Conservation (phyloP, 225 moss, liverwort and hornwort species). For the Physcomitrellopsis africana region DNA sequence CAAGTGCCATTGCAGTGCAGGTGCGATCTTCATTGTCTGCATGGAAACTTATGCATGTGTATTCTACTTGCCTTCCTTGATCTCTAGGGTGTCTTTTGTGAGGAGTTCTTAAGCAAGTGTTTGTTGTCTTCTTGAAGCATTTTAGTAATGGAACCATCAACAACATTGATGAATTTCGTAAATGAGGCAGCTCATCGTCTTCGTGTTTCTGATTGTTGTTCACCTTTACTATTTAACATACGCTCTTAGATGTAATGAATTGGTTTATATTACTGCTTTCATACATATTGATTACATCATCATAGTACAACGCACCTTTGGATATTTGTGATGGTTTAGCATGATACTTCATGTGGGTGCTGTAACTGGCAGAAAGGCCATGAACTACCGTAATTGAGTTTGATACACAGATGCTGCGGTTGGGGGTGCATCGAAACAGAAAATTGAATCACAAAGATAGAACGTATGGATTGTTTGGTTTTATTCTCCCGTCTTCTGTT, state of each 20-base stretch:
- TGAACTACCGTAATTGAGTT: neutral
- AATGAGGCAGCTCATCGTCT: neutral
- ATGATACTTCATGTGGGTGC: neutral
- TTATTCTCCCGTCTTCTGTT: conserved; percentile 10
- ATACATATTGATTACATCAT: neutral
- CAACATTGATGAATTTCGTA: conserved; percentile 6
- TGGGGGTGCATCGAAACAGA: neutral
- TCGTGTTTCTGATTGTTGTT: neutral
- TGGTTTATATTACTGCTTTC: neutral
- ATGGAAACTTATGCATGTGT: conserved; percentile 14
- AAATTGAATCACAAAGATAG: conserved; percentile 4
- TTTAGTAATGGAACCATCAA: neutral
- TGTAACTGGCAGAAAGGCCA: conserved; percentile 15
- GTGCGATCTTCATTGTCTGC: conserved; percentile 39
- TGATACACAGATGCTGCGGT: too few relatives aligned
- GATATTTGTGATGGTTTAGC: neutral
- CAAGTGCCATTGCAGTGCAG: conserved; percentile 95
- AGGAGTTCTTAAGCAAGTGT: conserved; percentile 4
- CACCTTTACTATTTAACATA: too few relatives aligned
- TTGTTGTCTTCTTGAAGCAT: neutral
- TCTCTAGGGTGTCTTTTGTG: conserved; percentile 11
- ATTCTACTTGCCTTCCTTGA: conserved; percentile 14
- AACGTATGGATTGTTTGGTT: conserved; percentile 9
- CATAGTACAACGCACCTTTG: neutral
- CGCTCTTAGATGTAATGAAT: neutral